These are phyloP conservation scores for Cercospora brassicicola DNA, from an alignment of 2,329 filamentous ascomycete species.

Conservation along the genomic window DNA sequence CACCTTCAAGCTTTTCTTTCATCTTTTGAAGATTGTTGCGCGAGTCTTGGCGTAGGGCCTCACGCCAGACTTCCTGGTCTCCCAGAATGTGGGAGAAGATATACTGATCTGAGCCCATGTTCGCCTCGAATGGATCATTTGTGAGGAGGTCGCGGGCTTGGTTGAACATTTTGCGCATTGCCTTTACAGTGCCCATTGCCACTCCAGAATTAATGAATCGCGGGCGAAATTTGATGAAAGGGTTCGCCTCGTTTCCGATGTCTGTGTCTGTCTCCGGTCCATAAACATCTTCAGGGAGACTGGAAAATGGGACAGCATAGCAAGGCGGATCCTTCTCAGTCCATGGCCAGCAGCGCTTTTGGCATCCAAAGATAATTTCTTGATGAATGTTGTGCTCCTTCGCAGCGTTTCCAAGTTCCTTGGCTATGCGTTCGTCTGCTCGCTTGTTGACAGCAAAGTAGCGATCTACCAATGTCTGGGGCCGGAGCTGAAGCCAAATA, in stretches of 20 bases:
- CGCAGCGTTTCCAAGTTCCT: slow-evolving; percentile 31
- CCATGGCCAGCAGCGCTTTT: slow-evolving; percentile 54
- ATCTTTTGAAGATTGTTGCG: slow-evolving; percentile 12
- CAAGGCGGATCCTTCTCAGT: slow-evolving; percentile 51
- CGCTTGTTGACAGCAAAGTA: slow-evolving; percentile 43
- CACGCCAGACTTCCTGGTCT: slow-evolving; percentile 37
- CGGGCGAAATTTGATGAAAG: slow-evolving; percentile 45
- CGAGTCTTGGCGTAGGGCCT: slow-evolving; percentile 43
- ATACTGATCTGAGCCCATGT: slow-evolving; percentile 42
- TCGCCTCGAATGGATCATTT: slow-evolving; percentile 21
- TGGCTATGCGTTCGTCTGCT: slow-evolving; percentile 50
- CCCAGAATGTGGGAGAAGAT: slow-evolving; percentile 37
- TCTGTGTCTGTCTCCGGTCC: slow-evolving; percentile 52
- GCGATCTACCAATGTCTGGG: slow-evolving; percentile 58
- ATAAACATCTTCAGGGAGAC: slow-evolving; percentile 52
- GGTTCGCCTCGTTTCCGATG: slow-evolving; percentile 40
- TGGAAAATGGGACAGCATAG: slow-evolving; percentile 53
- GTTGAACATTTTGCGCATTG: slow-evolving; percentile 33
- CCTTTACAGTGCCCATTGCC: slow-evolving; percentile 30
- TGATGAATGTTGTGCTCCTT: slow-evolving; percentile 47
- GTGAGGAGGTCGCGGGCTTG: slow-evolving; percentile 38
- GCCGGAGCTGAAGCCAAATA: slow-evolving; percentile 64
- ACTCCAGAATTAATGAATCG: slow-evolving; percentile 41
- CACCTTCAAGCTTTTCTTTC: slow-evolving; percentile 16
- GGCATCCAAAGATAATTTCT: slow-evolving; percentile 57